These are phyloP conservation scores for Hypholoma fasciculare DNA, from an alignment of 768 basidiomycete species.

Conservation along the genomic window DNA sequence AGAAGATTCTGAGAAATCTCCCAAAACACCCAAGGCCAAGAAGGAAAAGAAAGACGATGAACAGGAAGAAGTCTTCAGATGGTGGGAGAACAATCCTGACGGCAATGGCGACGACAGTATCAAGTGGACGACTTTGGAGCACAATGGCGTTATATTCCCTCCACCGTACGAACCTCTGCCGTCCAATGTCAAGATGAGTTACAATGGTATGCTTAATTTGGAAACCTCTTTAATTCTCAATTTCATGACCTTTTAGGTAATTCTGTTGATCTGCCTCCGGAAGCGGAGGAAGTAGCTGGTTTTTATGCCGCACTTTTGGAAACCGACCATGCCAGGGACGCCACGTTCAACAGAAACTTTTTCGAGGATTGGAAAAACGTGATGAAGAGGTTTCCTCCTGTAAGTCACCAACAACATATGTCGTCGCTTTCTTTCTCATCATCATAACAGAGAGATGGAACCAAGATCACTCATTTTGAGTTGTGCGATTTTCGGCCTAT, in stretches of 20 bases:
- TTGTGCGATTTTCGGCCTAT: conserved; percentile 94
- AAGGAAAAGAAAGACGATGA: conserved; percentile 68
- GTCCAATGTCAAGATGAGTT: conserved; percentile 85
- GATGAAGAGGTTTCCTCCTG: conserved; percentile 81
- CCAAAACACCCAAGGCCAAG: conserved; percentile 44
- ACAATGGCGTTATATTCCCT: conserved; percentile 94
- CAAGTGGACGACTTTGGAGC: conserved; percentile 96
- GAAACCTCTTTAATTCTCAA: conserved; percentile 1
- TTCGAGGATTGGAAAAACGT: conserved; percentile 87
- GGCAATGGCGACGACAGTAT: conserved; percentile 71
- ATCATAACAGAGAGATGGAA: conserved; percentile 57
- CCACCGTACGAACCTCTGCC: conserved; percentile 91
- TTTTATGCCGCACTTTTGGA: conserved; percentile 94
- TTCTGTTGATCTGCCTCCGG: conserved; percentile 73
- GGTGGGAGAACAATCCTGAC: conserved; percentile 73
- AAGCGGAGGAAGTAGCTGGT: conserved; percentile 94
- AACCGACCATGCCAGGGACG: conserved; percentile 89
- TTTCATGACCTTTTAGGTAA: conserved; percentile 52
- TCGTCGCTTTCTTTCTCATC: not conserved
- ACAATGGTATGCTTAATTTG: conserved; percentile 66
- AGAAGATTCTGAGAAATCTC: conserved; percentile 35
- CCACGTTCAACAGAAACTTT: conserved; percentile 91
- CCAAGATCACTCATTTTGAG: conserved; percentile 73
- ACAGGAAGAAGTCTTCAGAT: conserved; percentile 72
- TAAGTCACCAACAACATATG: conserved; percentile 37